phyloP scores from a whole-genome alignment of 1,284 basidiomycete genomes.

The Volvariella volvacea region DNA sequence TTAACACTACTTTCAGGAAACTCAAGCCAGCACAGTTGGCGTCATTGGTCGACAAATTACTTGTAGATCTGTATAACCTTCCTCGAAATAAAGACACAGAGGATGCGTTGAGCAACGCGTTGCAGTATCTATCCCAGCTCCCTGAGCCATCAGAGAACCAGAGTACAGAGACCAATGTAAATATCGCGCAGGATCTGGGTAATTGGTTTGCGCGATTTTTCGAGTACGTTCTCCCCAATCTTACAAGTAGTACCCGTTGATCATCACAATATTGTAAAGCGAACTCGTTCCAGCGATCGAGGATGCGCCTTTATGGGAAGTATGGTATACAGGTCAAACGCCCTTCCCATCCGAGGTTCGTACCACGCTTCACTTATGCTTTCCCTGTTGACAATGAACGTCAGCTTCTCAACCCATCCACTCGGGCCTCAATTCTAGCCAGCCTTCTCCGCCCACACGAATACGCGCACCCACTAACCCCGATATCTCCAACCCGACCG shows the following conservation, averaged over 20 bases:
- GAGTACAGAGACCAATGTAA: not conserved
- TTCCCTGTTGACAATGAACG: too few relatives aligned
- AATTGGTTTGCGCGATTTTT: constrained; percentile 45
- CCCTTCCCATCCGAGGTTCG: constrained; percentile 61
- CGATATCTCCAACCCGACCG: constrained; percentile 9
- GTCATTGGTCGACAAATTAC: constrained; percentile 31
- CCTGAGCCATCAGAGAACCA: not conserved
- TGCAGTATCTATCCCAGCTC: too few relatives aligned
- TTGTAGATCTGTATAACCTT: constrained; percentile 29
- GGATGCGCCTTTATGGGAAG: constrained; percentile 48
- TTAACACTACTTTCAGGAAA: constrained; percentile 30
- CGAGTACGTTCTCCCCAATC: constrained; percentile 26
- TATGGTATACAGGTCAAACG: constrained; percentile 63
- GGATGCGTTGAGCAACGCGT: constrained; percentile 20
- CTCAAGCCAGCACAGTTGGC: constrained; percentile 31
- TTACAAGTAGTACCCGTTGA: not conserved
- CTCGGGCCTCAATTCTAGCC: constrained; percentile 50
- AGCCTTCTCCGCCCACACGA: constrained; percentile 55
- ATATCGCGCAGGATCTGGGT: constrained; percentile 1
- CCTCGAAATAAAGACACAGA: constrained; percentile 24
- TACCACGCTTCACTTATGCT: too few relatives aligned
- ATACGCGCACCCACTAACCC: constrained; percentile 22
- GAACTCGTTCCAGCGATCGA: constrained; percentile 38
- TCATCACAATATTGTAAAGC: constrained; percentile 21
- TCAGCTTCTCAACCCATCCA: constrained; percentile 67